These are phyloP conservation scores for Colletotrichum falcatum DNA, from an alignment of 2,329 filamentous ascomycete genomes.

Conservation along the genomic window DNA sequence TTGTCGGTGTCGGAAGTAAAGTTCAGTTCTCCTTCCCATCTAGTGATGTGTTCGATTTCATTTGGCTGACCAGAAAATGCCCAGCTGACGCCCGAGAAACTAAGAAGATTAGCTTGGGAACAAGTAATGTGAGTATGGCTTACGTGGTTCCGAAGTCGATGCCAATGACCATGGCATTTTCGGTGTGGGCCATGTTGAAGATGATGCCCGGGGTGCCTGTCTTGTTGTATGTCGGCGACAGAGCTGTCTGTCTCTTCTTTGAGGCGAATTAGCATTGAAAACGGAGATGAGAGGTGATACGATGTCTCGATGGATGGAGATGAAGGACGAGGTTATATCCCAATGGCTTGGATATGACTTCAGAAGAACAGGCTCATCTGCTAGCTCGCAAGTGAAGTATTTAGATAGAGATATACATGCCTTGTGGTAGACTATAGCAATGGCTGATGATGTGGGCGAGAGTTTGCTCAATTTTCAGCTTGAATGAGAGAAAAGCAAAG, in stretches of 20 bases:
- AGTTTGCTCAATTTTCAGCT: neutral
- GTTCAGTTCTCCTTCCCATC: slow-evolving; percentile 45
- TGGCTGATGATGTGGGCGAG: neutral
- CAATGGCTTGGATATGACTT: no score
- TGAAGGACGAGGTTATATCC: no score
- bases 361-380: no score
- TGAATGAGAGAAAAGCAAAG: neutral
- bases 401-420: neutral
- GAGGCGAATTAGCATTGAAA: neutral
- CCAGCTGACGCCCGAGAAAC: slow-evolving; percentile 57
- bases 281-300: neutral
- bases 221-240: neutral
- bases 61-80: slow-evolving; percentile 47
- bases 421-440: neutral
- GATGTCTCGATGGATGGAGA: neutral
- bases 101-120: neutral
- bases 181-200: neutral
- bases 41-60: slow-evolving; percentile 48
- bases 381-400: rapidly evolving
- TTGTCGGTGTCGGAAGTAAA: slow-evolving; percentile 50
- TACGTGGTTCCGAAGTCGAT: slow-evolving; percentile 63
- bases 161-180: slow-evolving; percentile 50
- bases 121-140: slow-evolving; percentile 2
- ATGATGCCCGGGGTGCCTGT: neutral
- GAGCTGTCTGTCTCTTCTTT: neutral